Conservation (phyloP, 345 rosid species). For the Angophora floribunda region DNA sequence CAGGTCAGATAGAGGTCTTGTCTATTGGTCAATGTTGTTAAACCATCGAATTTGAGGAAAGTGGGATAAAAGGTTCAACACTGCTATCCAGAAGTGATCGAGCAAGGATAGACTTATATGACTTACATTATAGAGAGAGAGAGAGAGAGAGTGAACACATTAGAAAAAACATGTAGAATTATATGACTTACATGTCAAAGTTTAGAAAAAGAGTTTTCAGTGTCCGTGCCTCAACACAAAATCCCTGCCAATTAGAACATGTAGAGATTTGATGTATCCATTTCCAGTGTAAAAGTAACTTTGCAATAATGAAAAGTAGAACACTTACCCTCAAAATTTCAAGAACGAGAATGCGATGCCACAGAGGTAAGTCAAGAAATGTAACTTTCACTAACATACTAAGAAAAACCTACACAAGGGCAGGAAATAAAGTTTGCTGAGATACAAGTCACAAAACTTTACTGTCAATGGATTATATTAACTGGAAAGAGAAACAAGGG, state of each 20-base stretch:
- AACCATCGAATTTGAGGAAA: not conserved
- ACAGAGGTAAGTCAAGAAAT: slow-evolving; percentile 86
- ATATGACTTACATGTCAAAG: slow-evolving; percentile 77
- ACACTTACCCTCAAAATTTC: slow-evolving; percentile 87
- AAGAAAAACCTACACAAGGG: slow-evolving; percentile 75
- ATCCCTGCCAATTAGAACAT: slow-evolving; percentile 47
- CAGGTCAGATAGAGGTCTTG: not conserved
- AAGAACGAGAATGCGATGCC: slow-evolving; percentile 99
- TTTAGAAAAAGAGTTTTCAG: slow-evolving; percentile 76
- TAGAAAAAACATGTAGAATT: not conserved
- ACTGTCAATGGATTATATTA: not conserved
- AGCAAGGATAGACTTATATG: not conserved
- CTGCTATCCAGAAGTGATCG: not conserved
- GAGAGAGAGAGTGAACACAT: not conserved
- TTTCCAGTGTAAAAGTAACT: not conserved
- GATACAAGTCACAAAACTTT: not conserved
- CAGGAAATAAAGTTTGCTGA: not conserved
- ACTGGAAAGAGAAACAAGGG: not conserved
- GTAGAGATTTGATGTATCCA: not conserved
- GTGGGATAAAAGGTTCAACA: not conserved
- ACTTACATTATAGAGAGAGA: not conserved
- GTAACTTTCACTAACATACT: slow-evolving; percentile 91
- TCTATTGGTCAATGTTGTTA: not conserved
- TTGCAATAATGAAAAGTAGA: not conserved
- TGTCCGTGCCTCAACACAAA: slow-evolving; percentile 93